Evolutionary conservation across 371 early-diverging fungal genomes (phyloP).

Genomic region (Mortierella sp.): DNA sequence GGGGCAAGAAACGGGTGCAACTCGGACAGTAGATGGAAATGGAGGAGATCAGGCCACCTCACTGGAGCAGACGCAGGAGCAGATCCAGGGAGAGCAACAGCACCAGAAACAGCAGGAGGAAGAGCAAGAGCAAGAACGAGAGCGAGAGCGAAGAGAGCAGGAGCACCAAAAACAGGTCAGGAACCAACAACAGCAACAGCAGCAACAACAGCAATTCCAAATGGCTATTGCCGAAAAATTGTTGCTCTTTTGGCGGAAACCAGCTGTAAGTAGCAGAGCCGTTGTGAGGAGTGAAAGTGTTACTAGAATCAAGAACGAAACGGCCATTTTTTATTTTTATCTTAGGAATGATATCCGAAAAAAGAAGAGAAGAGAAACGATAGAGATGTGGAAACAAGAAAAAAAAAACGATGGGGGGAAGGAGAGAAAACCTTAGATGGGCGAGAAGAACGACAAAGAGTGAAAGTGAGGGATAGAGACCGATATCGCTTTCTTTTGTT

Average conservation of each 20-base stretch:
- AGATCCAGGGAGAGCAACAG: slow-evolving; percentile 6
- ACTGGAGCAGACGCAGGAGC: background rate
- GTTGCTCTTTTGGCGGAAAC: slow-evolving; percentile 87
- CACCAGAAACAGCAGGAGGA: background rate
- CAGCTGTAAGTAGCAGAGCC: slow-evolving; percentile 71
- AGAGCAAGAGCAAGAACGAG: background rate
- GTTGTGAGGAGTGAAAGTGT: background rate
- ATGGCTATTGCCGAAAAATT: slow-evolving; percentile 88
- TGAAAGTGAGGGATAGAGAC: background rate
- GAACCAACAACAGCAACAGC: slow-evolving; percentile 21
- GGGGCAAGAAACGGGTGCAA: background rate
- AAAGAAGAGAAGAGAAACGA: background rate
- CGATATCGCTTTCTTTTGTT: background rate
- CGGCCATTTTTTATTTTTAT: background rate
- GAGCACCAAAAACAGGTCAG: slow-evolving; percentile 47
- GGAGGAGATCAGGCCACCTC: background rate
- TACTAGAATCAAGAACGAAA: background rate
- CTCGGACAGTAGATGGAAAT: background rate
- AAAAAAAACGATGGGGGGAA: background rate
- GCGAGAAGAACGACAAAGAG: background rate
- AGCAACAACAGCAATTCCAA: slow-evolving; percentile 65
- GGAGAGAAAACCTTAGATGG: background rate
- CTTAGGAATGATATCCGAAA: background rate
- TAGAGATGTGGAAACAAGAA: background rate
- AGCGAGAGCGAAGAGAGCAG: slow-evolving; percentile 18